Evolutionary conservation across 176 grass and related monocot species (phyloP).

Genomic region (Tillandsia leiboldiana): DNA sequence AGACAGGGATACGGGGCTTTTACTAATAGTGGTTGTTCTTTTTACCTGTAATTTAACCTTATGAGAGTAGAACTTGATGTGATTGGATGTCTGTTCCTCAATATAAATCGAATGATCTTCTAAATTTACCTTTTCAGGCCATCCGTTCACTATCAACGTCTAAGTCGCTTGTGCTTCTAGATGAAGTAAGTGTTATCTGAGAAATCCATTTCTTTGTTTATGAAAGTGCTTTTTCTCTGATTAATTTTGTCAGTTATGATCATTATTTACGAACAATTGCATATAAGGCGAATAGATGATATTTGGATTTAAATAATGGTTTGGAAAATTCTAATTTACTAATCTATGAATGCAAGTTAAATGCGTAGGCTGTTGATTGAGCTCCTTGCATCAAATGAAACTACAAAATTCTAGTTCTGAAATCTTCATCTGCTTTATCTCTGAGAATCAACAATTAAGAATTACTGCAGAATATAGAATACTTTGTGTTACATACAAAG

Average conservation of each 20-base stretch:
- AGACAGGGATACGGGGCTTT: too few species aligned
- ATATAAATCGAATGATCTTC: neutral
- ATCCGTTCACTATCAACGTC: slow-evolving; percentile 47
- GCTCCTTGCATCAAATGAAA: neutral
- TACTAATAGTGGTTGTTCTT: too few species aligned
- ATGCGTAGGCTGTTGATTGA: neutral
- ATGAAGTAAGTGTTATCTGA: slow-evolving; percentile 45
- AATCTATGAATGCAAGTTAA: neutral
- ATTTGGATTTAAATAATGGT: neutral
- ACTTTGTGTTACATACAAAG: neutral
- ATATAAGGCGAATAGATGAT: neutral
- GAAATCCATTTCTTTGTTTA: slow-evolving; percentile 7
- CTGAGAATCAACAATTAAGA: neutral
- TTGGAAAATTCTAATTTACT: neutral
- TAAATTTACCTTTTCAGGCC: slow-evolving; percentile 27
- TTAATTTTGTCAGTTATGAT: neutral
- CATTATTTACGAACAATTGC: neutral
- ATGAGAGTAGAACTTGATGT: neutral
- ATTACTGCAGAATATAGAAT: neutral
- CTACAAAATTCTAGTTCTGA: neutral
- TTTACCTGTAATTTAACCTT: too few species aligned
- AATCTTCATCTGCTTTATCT: neutral
- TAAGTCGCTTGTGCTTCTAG: slow-evolving; percentile 63
- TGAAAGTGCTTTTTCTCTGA: slow-evolving; percentile 1
- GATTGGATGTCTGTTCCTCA: neutral